Evolutionary conservation across 345 rosid species (phyloP).

Genomic region (Eucalyptus marginata): DNA sequence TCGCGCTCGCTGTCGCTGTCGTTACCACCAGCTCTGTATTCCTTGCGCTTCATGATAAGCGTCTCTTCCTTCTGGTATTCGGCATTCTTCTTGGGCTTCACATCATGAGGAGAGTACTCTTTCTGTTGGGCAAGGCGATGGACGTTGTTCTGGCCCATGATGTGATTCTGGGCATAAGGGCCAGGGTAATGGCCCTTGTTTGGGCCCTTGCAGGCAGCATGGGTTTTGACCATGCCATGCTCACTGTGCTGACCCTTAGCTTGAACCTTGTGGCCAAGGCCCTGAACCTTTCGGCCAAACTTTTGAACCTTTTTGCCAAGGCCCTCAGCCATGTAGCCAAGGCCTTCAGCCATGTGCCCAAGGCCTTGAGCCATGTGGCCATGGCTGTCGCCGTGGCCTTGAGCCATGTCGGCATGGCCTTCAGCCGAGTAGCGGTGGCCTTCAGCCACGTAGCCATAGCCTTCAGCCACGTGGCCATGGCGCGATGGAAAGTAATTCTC

Average conservation of each 20-base stretch:
- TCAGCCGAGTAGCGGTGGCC: no score
- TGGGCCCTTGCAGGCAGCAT: not conserved
- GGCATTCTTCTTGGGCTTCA: not conserved
- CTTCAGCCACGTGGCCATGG: not conserved
- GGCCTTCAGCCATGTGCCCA: no score
- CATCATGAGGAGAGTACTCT: not conserved
- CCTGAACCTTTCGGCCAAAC: not conserved
- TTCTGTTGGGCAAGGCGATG: not conserved
- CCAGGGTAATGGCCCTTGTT: not conserved
- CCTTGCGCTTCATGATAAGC: not conserved
- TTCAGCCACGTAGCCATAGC: not conserved
- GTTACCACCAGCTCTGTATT: conserved; percentile 7
- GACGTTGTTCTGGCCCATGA: not conserved
- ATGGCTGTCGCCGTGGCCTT: not conserved
- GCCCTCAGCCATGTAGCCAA: not conserved
- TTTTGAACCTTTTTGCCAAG: not conserved
- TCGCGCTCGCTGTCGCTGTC: conserved; percentile 5
- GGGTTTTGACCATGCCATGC: not conserved
- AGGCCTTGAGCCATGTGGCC: not conserved
- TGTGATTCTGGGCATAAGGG: not conserved
- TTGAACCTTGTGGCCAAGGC: not conserved
- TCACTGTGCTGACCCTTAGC: not conserved
- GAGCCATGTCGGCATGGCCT: no score
- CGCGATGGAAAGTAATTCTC: not conserved
- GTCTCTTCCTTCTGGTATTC: not conserved